Percentiles rank a stretch among this genome's conserved stretches.
Evolutionary conservation across 2,329 filamentous ascomycete genomes (phyloP).

Genomic region (Pseudocercospora crystallina): DNA sequence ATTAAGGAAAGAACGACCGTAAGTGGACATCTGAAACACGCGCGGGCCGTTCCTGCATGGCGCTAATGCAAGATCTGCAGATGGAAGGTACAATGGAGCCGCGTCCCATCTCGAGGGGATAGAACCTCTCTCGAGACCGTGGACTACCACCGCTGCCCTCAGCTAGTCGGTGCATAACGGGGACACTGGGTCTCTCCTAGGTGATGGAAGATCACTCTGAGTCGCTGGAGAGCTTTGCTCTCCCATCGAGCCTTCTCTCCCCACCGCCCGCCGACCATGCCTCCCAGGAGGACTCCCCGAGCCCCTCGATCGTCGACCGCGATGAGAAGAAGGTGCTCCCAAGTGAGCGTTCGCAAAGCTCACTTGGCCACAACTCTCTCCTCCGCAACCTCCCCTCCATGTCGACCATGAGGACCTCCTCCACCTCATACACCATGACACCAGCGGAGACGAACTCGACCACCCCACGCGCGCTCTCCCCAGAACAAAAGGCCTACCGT

Average conservation of each 20-base stretch:
- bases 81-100: no score
- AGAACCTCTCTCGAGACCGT: no score
- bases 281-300: not conserved
- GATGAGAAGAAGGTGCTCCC: not conserved
- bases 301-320: not conserved
- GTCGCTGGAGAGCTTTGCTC: slow-evolving; percentile 6
- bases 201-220: not conserved
- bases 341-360: slow-evolving; percentile 1
- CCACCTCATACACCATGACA: slow-evolving; percentile 6
- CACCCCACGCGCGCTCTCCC: slow-evolving; percentile 12
- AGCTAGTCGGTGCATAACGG: no score
- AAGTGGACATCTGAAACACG: no score
- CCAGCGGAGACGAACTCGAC: slow-evolving; percentile 8
- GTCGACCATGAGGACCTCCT: slow-evolving; percentile 6
- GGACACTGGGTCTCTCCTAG: no score
- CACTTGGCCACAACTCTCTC: slow-evolving; percentile 1
- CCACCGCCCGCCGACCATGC: not conserved
- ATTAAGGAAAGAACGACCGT: no score
- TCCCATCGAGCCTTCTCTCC: slow-evolving; percentile 1
- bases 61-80: no score
- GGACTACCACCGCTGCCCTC: no score
- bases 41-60: no score
- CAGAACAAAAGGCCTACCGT: slow-evolving; percentile 12
- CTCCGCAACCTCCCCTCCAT: slow-evolving; percentile 8
- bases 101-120: no score